Evolutionary conservation across 768 basidiomycete species (phyloP).

Genomic region (Macrolepiota fuliginosa): DNA sequence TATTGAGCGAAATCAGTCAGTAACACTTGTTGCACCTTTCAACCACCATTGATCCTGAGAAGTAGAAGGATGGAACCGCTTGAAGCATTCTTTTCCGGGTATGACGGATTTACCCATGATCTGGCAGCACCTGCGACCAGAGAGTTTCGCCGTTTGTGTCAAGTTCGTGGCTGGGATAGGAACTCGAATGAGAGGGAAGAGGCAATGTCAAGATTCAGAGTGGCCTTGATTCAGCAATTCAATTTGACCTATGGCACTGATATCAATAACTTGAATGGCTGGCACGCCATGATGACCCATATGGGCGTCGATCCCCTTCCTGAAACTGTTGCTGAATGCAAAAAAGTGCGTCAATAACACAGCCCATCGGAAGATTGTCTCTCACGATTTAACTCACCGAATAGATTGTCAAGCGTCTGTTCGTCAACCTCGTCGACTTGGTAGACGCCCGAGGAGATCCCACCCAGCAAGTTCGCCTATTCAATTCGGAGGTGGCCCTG

Average conservation of each 20-base stretch:
- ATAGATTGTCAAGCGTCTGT: not conserved
- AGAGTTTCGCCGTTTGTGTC: conserved; percentile 6
- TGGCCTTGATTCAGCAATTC: conserved; percentile 13
- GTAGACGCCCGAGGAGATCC: conserved; percentile 6
- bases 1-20: too few relatives aligned
- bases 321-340: not conserved
- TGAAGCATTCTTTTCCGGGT: conserved; percentile 4
- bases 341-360: not conserved
- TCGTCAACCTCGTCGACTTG: conserved; percentile 14
- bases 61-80: not conserved
- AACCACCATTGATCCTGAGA: too few relatives aligned
- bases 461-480: not conserved
- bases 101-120: conserved; percentile 5
- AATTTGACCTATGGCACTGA: conserved; percentile 13
- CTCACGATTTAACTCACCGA: not conserved
- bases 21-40: too few relatives aligned
- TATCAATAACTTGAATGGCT: conserved; percentile 10
- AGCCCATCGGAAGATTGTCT: too few relatives aligned
- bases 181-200: not conserved
- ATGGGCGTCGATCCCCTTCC: conserved; percentile 6
- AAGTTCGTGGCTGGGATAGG: not conserved
- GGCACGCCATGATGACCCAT: conserved; percentile 12
- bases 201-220: not conserved
- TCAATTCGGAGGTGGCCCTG: conserved; percentile 5
- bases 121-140: not conserved